Conservation (phyloP, 1,284 basidiomycete genomes). For the Cryptococcus sp. region DNA sequence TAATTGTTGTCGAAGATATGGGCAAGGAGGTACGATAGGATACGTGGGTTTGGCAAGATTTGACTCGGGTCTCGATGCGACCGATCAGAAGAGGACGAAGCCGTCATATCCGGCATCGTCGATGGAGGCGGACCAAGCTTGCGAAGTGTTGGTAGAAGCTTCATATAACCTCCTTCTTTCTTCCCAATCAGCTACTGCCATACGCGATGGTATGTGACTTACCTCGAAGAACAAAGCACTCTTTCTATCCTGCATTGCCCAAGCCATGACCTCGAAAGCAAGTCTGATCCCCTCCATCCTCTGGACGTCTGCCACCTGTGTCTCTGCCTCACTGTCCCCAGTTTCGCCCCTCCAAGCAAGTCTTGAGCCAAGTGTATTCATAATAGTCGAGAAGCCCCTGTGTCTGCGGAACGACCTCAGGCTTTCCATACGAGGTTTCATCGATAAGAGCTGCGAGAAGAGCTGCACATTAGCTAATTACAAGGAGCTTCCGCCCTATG, state of each 20-base stretch:
- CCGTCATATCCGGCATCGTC: conserved; percentile 2
- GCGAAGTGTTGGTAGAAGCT: conserved; percentile 18
- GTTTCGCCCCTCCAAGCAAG: conserved; percentile 18
- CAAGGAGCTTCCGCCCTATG: neutral
- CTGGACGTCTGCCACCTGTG: conserved; percentile 40
- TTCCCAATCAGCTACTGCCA: conserved; percentile 9
- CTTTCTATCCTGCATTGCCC: conserved; percentile 32
- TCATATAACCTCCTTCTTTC: conserved; percentile 27
- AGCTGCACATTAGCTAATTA: conserved; percentile 18
- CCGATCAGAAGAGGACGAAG: conserved; percentile 2
- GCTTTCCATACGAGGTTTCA: conserved; percentile 16
- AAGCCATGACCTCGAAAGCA: conserved; percentile 34
- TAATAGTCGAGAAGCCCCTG: conserved; percentile 26
- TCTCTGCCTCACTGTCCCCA: conserved; percentile 20
- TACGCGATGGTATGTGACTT: conserved; percentile 3
- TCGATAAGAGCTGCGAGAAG: conserved; percentile 34
- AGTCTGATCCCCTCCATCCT: conserved; percentile 37
- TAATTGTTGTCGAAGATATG: conserved; percentile 43
- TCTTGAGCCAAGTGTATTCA: conserved; percentile 15
- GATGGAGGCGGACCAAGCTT: conserved; percentile 9
- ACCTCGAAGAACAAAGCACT: conserved; percentile 29
- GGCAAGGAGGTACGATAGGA: conserved; percentile 34
- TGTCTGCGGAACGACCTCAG: conserved; percentile 31
- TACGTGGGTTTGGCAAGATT: conserved; percentile 13
- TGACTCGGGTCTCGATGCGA: neutral